Base-by-base conservation (phyloP, 2,329 filamentous ascomycete genomes). In the Penicillium hesseltinei region DNA sequence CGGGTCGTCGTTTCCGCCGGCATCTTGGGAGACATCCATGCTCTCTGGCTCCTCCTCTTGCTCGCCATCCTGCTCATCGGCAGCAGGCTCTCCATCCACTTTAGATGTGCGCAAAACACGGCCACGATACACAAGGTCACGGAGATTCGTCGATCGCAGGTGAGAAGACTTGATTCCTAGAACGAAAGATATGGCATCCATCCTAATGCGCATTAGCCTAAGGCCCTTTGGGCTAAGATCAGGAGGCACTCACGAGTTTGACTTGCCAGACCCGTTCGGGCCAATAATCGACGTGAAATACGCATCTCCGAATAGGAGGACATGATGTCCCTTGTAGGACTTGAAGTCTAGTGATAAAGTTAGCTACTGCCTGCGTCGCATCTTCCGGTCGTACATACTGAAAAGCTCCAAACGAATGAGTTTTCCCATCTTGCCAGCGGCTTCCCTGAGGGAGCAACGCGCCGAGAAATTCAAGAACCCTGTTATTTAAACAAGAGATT, bases 271-370 rank as follows among this genome's bases (percentile, higher is more conserved):
- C 81, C 94, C 94, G 92, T 99, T 99, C 73, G 94, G 94, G 6
- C 95, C 94, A 71, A 99, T 97, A 71, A 99, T 97, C 42, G 94
- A 99, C 49, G 94, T 99, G 77, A 99, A 99, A 78, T 97, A 97
- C 2, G 92, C 95, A 79, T 99, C 93, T 71, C 93, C 93, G 70
- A 99, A 97, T 52, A 97, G 85, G 44, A 99, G 86, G 59, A 86
- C 88, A 79, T 99, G 94, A 70, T 97, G 92, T 57, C 92, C 94
- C 77, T 96, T 96, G 81, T 99, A 99, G 68, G 94, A 97, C 80
- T 99, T 99, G 86, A 99, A 99, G 81, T 99, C 90, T 94, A 70
- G 48, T 36, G 52, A 72, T 59, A 75, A 66, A 45, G 58, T 72
- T 57, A 71, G 65, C 58, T 50, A 57, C 51, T 65, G 51, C 49